Percentiles rank a stretch among this genome's conserved stretches.
phyloP scores from a whole-genome alignment of 495 filamentous ascomycete species.

The Daldinia bambusicola region DNA sequence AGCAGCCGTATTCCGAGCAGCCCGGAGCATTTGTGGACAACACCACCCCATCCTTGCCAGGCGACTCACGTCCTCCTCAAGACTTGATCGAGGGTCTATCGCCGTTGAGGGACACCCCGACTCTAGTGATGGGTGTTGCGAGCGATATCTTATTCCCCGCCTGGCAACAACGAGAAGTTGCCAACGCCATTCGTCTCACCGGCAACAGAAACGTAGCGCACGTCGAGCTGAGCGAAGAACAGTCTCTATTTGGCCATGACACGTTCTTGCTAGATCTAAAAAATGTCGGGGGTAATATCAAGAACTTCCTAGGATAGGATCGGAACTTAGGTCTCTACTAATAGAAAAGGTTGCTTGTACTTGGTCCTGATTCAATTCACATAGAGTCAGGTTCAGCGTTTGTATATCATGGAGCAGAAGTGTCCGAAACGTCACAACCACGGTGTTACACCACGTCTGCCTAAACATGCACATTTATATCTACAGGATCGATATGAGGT shows the following conservation, averaged over 20 bases:
- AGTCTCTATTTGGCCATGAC: conserved; percentile 94
- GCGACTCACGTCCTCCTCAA: conserved; percentile 63
- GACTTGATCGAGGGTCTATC: conserved; percentile 83
- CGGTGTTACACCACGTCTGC: neutral
- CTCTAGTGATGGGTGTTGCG: conserved; percentile 91
- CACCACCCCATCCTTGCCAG: conserved; percentile 35
- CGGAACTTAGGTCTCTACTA: neutral
- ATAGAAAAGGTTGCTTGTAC: neutral
- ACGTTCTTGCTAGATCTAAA: conserved; percentile 94
- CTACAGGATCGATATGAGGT: neutral
- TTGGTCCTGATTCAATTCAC: too few species aligned
- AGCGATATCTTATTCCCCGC: conserved; percentile 98
- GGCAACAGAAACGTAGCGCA: conserved; percentile 86
- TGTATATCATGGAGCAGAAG: conserved; percentile 14
- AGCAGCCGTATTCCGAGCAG: conserved; percentile 83
- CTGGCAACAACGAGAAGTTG: conserved; percentile 97
- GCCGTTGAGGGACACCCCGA: conserved; percentile 75
- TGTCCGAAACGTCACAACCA: neutral
- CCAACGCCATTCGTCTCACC: conserved; percentile 76
- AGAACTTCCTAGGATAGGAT: conserved; percentile 74
- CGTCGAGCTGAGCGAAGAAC: conserved; percentile 89
- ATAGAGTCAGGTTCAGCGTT: neutral
- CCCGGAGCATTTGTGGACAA: conserved; percentile 52
- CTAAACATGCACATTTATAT: neutral
- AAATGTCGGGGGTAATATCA: conserved; percentile 85